phyloP scores from a whole-genome alignment of 2,329 filamentous ascomycete species.

The Arthrinium puccinioides region DNA sequence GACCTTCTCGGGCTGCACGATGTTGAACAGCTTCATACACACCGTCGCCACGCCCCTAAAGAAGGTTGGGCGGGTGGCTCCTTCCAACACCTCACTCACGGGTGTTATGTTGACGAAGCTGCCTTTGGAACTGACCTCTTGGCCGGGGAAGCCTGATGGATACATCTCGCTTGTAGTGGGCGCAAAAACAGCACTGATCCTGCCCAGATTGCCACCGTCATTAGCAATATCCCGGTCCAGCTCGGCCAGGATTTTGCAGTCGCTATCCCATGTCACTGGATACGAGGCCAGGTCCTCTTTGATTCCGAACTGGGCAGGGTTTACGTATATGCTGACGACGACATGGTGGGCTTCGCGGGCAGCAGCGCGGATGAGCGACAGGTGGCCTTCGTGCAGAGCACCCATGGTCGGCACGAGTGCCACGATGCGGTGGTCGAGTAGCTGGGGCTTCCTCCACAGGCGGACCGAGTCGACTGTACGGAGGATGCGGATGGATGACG shows the following conservation, averaged over 20 bases:
- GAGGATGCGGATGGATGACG: conserved; percentile 61
- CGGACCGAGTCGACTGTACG: conserved; percentile 68
- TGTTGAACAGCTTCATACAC: conserved; percentile 89
- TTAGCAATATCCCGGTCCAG: conserved; percentile 69
- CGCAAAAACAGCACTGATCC: conserved; percentile 77
- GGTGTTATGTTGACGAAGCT: conserved; percentile 91
- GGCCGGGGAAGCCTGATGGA: conserved; percentile 68
- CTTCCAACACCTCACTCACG: conserved; percentile 73
- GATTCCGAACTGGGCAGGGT: conserved; percentile 91
- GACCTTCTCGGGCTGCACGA: conserved; percentile 67
- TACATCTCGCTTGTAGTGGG: conserved; percentile 83
- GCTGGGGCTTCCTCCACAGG: conserved; percentile 58
- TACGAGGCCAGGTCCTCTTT: conserved; percentile 85
- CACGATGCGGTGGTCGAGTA: conserved; percentile 62
- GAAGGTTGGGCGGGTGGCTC: conserved; percentile 81
- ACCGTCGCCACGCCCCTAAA: conserved; percentile 95
- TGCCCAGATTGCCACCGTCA: conserved; percentile 52
- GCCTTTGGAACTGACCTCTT: conserved; percentile 67
- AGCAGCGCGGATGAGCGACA: conserved; percentile 77
- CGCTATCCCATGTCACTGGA: conserved; percentile 79
- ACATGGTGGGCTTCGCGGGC: conserved; percentile 80
- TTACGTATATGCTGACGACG: conserved; percentile 89
- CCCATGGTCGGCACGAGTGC: conserved; percentile 97
- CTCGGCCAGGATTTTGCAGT: conserved; percentile 57
- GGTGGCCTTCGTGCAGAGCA: conserved; percentile 85